Conservation (phyloP, 1,284 basidiomycete species). For the Polyporus tsugae region DNA sequence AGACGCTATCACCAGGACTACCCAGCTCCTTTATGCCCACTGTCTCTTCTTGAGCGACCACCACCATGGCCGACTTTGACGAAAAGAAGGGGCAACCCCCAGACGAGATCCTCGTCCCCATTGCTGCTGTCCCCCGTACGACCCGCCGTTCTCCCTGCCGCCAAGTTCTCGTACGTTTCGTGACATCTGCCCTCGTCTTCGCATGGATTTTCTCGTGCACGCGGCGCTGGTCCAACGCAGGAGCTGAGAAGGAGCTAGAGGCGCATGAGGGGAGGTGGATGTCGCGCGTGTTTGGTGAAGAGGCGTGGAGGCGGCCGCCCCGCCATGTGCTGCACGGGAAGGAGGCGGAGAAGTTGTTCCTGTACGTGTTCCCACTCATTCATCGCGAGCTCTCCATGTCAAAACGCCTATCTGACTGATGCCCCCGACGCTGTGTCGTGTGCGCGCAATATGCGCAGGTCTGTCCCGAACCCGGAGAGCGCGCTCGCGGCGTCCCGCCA, state of each 20-base stretch:
- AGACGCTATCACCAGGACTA: constrained; percentile 8
- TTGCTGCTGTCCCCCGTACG: constrained; percentile 21
- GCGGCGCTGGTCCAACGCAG: constrained; percentile 23
- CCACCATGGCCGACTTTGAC: constrained; percentile 26
- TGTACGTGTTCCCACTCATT: constrained; percentile 27
- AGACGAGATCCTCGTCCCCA: constrained; percentile 27
- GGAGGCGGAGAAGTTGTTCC: constrained; percentile 34
- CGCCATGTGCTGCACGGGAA: constrained; percentile 34
- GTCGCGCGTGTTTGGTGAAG: constrained; percentile 29
- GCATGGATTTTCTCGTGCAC: constrained; percentile 17
- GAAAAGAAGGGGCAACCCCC: constrained; percentile 19
- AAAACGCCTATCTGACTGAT: neutral
- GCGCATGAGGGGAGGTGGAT: constrained; percentile 30
- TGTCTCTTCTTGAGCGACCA: constrained; percentile 22
- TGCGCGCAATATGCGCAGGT: constrained; percentile 47
- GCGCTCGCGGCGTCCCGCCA: constrained; percentile 64
- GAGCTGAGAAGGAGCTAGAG: constrained; percentile 34
- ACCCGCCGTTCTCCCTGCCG: constrained; percentile 7
- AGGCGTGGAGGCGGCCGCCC: constrained; percentile 13
- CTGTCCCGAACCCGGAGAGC: constrained; percentile 62
- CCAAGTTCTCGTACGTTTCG: constrained; percentile 14
- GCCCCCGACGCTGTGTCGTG: neutral
- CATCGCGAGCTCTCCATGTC: neutral
- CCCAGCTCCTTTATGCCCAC: constrained; percentile 12
- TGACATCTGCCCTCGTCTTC: constrained; percentile 20